Base-by-base conservation (phyloP, 139 green algal species). In the Auxenochlorella protothecoides region DNA sequence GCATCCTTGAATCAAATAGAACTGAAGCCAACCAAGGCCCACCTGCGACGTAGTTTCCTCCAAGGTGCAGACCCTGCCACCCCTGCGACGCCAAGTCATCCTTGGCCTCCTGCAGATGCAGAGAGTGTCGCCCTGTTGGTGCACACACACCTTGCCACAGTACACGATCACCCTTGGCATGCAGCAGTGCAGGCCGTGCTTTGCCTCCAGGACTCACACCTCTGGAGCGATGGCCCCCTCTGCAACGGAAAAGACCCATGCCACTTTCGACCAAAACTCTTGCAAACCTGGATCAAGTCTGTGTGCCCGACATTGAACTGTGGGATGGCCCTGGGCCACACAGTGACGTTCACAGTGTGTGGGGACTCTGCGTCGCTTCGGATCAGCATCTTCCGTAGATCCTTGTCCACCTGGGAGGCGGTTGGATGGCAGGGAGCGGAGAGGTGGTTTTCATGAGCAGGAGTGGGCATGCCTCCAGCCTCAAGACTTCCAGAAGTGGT, bases 291-390 rank as follows among this genome's bases (percentile, higher is more conserved):
- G 12, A 92, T 68, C 44, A 69, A 55, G 53, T 92, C 86, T 11
- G 88, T 53, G 81, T 98, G 94, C 9, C 89, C 93, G 9, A 98
- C 63, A 75, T 96, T 97, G 85, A 99, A 99, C 79, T 99, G 95
- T 0, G 95, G 95, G 80, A 99, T 99, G 76, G 95, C 95, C 14
- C 85, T 86, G 7, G 85, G 90, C 95, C 95, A 99, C 56, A 95
- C 83, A n/a, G 90, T 84, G 56, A 97, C 79, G 53, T 91, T 95
- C 16, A 98, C 83, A 63, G 86, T 80, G 10, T 84, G 85, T 3
- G 94, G 89, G 66, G 72, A 5, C 4, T 88, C 86, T 0, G 93
- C 94, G 68, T 96, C 88, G 0, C 80, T 74, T 83, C 92, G 95
- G 44, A 99, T 27, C 72, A 98, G 85, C 89, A 98, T 97, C 70